phyloP scores from a whole-genome alignment of 495 filamentous ascomycete species.

The Bathelium albidoporum region DNA sequence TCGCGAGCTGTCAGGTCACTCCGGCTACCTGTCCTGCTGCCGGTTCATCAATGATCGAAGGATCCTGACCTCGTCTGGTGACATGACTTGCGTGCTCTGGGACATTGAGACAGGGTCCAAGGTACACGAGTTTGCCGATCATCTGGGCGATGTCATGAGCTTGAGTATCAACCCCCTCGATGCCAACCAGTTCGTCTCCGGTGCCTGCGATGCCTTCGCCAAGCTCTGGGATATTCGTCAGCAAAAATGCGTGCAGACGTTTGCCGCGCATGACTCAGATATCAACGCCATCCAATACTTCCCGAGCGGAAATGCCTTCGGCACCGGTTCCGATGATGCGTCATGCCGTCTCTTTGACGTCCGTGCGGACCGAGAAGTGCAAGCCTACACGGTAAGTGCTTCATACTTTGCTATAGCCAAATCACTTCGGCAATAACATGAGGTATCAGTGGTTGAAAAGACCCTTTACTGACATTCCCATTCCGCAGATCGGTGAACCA shows the following conservation, averaged over 20 bases:
- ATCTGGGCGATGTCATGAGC: slow-evolving; percentile 98
- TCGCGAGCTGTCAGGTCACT: slow-evolving; percentile 91
- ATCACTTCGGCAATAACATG: background rate
- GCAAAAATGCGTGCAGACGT: slow-evolving; percentile 96
- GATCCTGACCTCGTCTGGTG: slow-evolving; percentile 94
- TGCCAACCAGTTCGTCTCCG: slow-evolving; percentile 96
- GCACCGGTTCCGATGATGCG: slow-evolving; percentile 95
- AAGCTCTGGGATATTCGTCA: slow-evolving; percentile 99
- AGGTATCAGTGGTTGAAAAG: background rate
- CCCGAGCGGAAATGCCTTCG: slow-evolving; percentile 97
- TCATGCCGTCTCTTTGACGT: slow-evolving; percentile 97
- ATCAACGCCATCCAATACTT: slow-evolving; percentile 99
- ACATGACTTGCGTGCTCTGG: slow-evolving; percentile 99
- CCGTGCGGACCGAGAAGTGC: slow-evolving; percentile 89
- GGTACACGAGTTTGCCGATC: slow-evolving; percentile 96
- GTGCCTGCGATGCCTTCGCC: slow-evolving; percentile 95
- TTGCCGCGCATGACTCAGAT: slow-evolving; percentile 95
- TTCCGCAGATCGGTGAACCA: slow-evolving; percentile 78
- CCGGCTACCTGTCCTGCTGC: slow-evolving; percentile 95
- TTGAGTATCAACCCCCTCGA: slow-evolving; percentile 99
- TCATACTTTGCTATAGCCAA: background rate
- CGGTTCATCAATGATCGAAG: slow-evolving; percentile 97
- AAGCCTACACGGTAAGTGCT: slow-evolving; percentile 78
- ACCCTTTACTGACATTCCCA: slow-evolving; percentile 14
- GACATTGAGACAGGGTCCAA: slow-evolving; percentile 96